Percentiles rank a stretch among this genome's conserved stretches.
phyloP scores from a whole-genome alignment of 2,329 filamentous ascomycete genomes.

The Fusarium cyanostomum region DNA sequence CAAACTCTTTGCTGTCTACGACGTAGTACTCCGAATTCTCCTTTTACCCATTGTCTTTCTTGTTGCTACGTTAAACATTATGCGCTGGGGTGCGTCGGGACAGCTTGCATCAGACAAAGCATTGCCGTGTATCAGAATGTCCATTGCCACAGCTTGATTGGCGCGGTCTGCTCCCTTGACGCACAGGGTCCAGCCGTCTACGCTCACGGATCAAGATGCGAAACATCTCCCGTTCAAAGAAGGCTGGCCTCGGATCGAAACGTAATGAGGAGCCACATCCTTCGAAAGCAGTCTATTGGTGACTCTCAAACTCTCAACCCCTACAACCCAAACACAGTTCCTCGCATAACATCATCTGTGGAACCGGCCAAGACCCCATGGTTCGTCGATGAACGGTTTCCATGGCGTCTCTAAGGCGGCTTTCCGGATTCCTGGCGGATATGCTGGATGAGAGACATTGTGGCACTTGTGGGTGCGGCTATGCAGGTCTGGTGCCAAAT shows the following conservation, averaged over 20 bases:
- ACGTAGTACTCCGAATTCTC: background rate
- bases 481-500: constrained; percentile 3
- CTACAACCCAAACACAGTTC: constrained; percentile 1
- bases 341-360: constrained; percentile 35
- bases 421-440: constrained; percentile 6
- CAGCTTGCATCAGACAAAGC: constrained; percentile 34
- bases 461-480: constrained; percentile 1
- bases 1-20: background rate
- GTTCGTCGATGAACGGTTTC: constrained; percentile 14
- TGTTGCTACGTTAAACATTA: constrained; percentile 1
- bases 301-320: constrained; percentile 4
- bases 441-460: constrained; percentile 10
- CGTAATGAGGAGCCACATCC: constrained; percentile 23
- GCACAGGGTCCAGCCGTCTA: constrained; percentile 11
- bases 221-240: constrained; percentile 14
- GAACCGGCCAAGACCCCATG: constrained; percentile 21
- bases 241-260: constrained; percentile 30
- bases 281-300: constrained; percentile 6
- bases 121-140: constrained; percentile 37
- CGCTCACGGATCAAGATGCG: constrained; percentile 20
- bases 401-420: constrained; percentile 4
- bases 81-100: constrained; percentile 18
- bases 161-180: constrained; percentile 10
- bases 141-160: constrained; percentile 12
- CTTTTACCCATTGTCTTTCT: background rate